Percentiles rank a stretch among this genome's conserved stretches.
Conservation (phyloP, 1,284 basidiomycete genomes). For the Tylopilus sp. region DNA sequence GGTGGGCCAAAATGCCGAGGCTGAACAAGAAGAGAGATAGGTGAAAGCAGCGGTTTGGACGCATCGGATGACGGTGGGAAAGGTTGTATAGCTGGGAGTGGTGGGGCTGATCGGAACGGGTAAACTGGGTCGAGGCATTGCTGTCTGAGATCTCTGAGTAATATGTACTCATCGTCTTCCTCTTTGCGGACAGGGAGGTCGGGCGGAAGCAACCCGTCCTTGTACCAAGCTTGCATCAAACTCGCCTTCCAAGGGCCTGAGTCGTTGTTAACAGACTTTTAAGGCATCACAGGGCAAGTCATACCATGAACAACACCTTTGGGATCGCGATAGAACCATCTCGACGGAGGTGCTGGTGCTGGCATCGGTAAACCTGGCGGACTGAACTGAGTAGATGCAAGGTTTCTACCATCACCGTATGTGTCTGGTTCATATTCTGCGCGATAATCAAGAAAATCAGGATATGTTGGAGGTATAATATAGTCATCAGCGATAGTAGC, state of each 20-base stretch:
- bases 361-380: conserved; percentile 74
- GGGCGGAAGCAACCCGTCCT: conserved; percentile 70
- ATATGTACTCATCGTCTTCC: conserved; percentile 60
- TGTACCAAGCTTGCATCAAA: conserved; percentile 83
- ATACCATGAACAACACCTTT: conserved; percentile 71
- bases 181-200: conserved; percentile 74
- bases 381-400: conserved; percentile 62
- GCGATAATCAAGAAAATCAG: conserved; percentile 67
- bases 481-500: conserved; percentile 84
- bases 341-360: conserved; percentile 55
- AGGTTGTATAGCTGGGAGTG: conserved; percentile 28
- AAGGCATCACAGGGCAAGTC: conserved; percentile 20
- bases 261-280: conserved; percentile 9
- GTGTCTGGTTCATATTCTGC: conserved; percentile 54
- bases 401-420: conserved; percentile 42
- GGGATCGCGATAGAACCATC: conserved; percentile 77
- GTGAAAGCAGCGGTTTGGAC: conserved; percentile 61
- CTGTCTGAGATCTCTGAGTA: conserved; percentile 66
- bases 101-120: conserved; percentile 59
- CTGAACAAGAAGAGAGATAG: conserved; percentile 76
- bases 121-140: conserved; percentile 72
- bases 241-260: conserved; percentile 77
- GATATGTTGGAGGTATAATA: conserved; percentile 82
- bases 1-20: conserved; percentile 80
- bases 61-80: conserved; percentile 28